These are phyloP conservation scores for Sporothrix luriei DNA, from an alignment of 2,329 filamentous ascomycete species.

Conservation along the genomic window DNA sequence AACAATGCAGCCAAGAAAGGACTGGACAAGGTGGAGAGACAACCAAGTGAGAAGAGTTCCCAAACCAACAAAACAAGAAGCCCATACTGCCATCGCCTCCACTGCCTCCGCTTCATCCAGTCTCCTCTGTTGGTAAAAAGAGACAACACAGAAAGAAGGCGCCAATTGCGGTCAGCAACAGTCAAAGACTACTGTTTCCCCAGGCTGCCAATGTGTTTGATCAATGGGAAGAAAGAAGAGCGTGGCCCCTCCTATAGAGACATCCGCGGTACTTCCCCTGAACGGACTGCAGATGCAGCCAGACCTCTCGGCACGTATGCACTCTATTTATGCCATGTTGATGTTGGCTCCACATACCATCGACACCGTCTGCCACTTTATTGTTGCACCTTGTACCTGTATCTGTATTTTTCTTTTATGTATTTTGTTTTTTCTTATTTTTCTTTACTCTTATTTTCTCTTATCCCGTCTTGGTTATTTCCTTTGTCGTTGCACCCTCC, in stretches of 20 bases:
- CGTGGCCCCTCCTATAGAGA: neutral
- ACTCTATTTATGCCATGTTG: neutral
- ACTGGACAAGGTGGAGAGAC: neutral
- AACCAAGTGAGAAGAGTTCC: neutral
- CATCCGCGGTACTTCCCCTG: neutral
- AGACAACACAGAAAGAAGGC: neutral
- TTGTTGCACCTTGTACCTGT: slow-evolving; percentile 13
- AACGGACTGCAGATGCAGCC: neutral
- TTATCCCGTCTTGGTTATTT: neutral
- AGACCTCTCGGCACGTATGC: neutral
- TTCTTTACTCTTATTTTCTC: neutral
- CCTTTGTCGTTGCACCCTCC: neutral
- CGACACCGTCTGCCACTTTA: neutral
- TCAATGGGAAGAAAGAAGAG: neutral
- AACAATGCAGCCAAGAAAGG: slow-evolving; percentile 18
- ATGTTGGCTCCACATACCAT: neutral
- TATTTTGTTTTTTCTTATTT: neutral
- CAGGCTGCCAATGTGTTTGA: neutral
- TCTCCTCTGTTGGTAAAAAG: neutral
- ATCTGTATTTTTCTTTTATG: neutral
- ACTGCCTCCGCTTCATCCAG: neutral
- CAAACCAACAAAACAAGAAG: neutral
- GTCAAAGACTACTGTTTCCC: neutral
- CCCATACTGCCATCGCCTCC: too few relatives aligned
- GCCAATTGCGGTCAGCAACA: neutral